Base-by-base conservation (phyloP, 352 stramenopile species). In the Globisporangium acanthophoron region DNA sequence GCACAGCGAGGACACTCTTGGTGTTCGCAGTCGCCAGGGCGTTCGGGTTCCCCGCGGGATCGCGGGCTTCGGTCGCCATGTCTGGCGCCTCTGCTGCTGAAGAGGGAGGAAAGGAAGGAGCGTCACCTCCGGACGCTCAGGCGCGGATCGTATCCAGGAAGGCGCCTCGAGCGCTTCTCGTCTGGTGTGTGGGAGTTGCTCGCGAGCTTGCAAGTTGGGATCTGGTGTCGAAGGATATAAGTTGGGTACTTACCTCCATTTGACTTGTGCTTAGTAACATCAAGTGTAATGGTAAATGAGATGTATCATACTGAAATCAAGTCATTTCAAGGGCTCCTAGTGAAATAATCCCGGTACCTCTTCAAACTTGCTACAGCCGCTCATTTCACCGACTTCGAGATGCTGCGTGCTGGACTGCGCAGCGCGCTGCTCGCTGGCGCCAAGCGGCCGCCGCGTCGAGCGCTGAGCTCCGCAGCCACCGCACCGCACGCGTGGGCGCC, bases 401-500 rank as follows among this genome's bases (percentile, higher is more conserved):
- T 66, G 59, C 54, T 66, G 37, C 59, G 54, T 39, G 49, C 24
- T 31, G 53, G 59, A 6, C 27, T 65, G 13, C 56, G 11, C 47
- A 61, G 59, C 47, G 31, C 58, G 52, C 41, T 66, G 35, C 54
- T 52, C 37, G 29, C 41, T 21, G 13, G 29, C 6, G 24, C 24
- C 40, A 9, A 4, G 33, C 51, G 50, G 18, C 58, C 71, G 64
- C 54, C 48, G 61, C 39, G 60, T 73, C 51, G 59, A 16, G 51
- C 44, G 39, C 58, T 35, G 21, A 61, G 53, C 29, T 47, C 59
- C 15, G 20, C 65, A 33, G 24, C 58, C 18, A 5, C n/a, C 11
- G 27, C 29, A 1, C 13, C 37, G 13, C 71, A 71, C 40, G 64
- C 76, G 9, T 90, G 82, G 78, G 63, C 63, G 41, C 50, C 69